A percentile compares a stretch with the other conserved stretches of the same genome.
These are phyloP conservation scores for Colletotrichum cordylinicola DNA, from an alignment of 2,329 filamentous ascomycete species.

Conservation along the genomic window DNA sequence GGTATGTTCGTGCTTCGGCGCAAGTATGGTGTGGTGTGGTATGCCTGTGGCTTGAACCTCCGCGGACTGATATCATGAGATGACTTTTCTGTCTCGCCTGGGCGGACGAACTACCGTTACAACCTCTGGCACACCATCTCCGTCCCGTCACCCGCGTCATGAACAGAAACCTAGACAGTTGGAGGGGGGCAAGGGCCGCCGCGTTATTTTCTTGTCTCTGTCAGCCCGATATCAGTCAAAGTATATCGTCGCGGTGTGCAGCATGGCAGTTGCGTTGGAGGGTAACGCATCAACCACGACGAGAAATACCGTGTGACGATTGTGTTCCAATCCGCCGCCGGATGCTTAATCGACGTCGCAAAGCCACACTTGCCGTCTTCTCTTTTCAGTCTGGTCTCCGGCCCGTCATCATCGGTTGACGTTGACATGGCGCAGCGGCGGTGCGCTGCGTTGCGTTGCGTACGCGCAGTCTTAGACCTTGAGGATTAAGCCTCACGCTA, in stretches of 20 bases:
- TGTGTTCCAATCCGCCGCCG: background rate
- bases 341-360: background rate
- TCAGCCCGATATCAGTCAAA: background rate
- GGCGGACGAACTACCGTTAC: slow-evolving; percentile 10
- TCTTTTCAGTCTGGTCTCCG: background rate
- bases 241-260: background rate
- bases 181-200: background rate
- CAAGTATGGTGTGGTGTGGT: background rate
- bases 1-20: background rate
- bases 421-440: background rate
- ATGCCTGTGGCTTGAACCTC: background rate
- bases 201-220: background rate
- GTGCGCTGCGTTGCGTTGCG: background rate
- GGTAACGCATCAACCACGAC: background rate
- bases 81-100: background rate
- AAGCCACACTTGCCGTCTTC: background rate
- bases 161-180: background rate
- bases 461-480: background rate
- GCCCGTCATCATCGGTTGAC: slow-evolving; percentile 16
- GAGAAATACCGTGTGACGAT: background rate
- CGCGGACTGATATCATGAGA: slow-evolving; percentile 6
- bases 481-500: background rate
- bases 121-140: background rate
- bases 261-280: background rate
- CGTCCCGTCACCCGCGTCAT: background rate